These are phyloP conservation scores for Candida sanyaensis DNA, from an alignment of 1,139 yeast species.

Conservation along the genomic window DNA sequence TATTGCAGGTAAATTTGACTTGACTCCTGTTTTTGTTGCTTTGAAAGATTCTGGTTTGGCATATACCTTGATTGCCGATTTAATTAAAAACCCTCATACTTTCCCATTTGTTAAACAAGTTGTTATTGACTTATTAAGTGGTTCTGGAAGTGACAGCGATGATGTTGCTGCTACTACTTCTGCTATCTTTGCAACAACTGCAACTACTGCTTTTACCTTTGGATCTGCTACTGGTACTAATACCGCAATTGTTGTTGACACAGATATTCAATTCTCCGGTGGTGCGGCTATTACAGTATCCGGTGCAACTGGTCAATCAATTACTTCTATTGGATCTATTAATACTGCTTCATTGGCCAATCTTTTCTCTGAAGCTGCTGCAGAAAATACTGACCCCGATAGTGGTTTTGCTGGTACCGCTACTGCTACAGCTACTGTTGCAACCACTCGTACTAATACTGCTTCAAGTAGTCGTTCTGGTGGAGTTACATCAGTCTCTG, in stretches of 20 bases:
- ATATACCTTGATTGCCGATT: conserved; percentile 30
- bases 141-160: neutral
- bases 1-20: conserved; percentile 21
- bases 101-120: conserved; percentile 29
- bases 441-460: conserved; percentile 4
- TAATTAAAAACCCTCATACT: conserved; percentile 27
- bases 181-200: conserved; percentile 6
- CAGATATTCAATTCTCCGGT: neutral
- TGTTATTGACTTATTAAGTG: conserved; percentile 21
- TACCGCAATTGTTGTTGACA: neutral
- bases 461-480: neutral
- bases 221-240: conserved; percentile 1
- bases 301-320: neutral
- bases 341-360: conserved; percentile 9
- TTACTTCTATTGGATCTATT: neutral
- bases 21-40: conserved; percentile 33
- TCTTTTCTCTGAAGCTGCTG: conserved; percentile 8
- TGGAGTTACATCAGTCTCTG: neutral
- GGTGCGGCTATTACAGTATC: neutral
- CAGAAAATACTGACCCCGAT: conserved; percentile 2
- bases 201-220: neutral
- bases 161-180: conserved; percentile 4
- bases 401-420: conserved; percentile 1
- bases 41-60: conserved; percentile 37
- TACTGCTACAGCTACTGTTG: neutral